These are phyloP conservation scores for Sarocladiaceae sp. DNA, from an alignment of 2,329 filamentous ascomycete genomes.

Conservation along the genomic window DNA sequence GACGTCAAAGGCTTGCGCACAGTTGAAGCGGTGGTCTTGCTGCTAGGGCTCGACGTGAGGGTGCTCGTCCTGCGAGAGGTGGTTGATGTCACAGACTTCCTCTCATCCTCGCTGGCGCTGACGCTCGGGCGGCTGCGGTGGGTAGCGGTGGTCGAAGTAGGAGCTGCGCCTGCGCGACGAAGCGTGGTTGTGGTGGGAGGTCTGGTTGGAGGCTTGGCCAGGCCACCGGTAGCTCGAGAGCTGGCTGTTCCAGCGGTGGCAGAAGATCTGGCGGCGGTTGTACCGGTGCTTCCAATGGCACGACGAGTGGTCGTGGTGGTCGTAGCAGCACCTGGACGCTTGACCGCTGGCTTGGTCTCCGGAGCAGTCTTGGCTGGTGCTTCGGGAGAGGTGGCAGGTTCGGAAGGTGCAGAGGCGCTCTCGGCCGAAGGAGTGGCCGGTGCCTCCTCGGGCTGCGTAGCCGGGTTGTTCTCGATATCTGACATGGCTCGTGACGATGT, in stretches of 20 bases:
- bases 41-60: slow-evolving; percentile 34
- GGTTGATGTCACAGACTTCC: slow-evolving; percentile 34
- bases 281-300: slow-evolving; percentile 16
- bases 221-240: slow-evolving; percentile 33
- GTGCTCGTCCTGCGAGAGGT: slow-evolving; percentile 40
- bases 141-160: slow-evolving; percentile 31
- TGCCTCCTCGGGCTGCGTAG: slow-evolving; percentile 39
- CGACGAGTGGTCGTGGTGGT: slow-evolving; percentile 28
- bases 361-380: slow-evolving; percentile 22
- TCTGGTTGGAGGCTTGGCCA: slow-evolving; percentile 46
- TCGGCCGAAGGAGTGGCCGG: slow-evolving; percentile 20
- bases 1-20: slow-evolving; percentile 29
- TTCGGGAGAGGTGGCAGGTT: slow-evolving; percentile 25
- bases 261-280: slow-evolving; percentile 10
- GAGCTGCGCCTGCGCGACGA: slow-evolving; percentile 26
- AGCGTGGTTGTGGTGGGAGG: slow-evolving; percentile 33
- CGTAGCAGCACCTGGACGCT: slow-evolving; percentile 30
- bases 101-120: slow-evolving; percentile 48
- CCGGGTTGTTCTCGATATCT: slow-evolving; percentile 42
- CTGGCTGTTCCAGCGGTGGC: slow-evolving; percentile 24
- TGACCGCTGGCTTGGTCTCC: slow-evolving; percentile 26
- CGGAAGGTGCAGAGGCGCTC: slow-evolving; percentile 21
- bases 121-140: slow-evolving; percentile 44
- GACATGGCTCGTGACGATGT: slow-evolving; percentile 34
- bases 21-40: slow-evolving; percentile 28